Percentiles rank a stretch among this genome's conserved stretches.
Evolutionary conservation across 2,329 filamentous ascomycete genomes (phyloP).

Genomic region (Coniochaeta sp.): DNA sequence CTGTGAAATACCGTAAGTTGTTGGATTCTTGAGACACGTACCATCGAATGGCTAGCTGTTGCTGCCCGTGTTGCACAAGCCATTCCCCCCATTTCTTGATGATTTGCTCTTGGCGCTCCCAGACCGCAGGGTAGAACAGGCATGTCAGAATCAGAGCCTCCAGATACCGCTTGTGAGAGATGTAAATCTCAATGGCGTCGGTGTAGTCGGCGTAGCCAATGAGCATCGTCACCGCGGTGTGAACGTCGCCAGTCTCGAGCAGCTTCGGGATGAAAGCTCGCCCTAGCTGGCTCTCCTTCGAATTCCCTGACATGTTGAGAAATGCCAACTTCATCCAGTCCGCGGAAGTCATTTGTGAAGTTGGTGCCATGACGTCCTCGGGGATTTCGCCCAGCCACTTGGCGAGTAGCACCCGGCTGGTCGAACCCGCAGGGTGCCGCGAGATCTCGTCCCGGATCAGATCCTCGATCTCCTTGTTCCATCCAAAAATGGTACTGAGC

Average conservation of each 20-base stretch:
- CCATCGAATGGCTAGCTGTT: conserved; percentile 85
- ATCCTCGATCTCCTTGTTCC: conserved; percentile 76
- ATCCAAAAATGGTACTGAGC: conserved; percentile 90
- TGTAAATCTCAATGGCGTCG: conserved; percentile 93
- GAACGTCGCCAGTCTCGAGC: conserved; percentile 81
- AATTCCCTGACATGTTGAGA: conserved; percentile 75
- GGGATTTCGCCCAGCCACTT: conserved; percentile 91
- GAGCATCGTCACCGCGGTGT: conserved; percentile 87
- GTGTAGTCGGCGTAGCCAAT: conserved; percentile 87
- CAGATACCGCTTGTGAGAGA: conserved; percentile 86
- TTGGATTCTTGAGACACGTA: conserved; percentile 19
- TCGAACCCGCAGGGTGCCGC: conserved; percentile 64
- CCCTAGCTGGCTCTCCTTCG: conserved; percentile 76
- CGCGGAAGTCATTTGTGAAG: conserved; percentile 77
- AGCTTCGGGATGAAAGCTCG: conserved; percentile 86
- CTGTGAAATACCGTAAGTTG: background rate
- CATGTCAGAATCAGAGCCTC: conserved; percentile 87
- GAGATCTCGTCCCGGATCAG: conserved; percentile 79
- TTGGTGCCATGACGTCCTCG: conserved; percentile 71
- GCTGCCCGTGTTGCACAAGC: conserved; percentile 78
- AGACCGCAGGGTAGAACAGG: conserved; percentile 74
- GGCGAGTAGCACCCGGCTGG: conserved; percentile 72
- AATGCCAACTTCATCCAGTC: conserved; percentile 97
- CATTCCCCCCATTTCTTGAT: conserved; percentile 93
- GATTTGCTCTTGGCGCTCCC: conserved; percentile 83